Base-by-base conservation (phyloP, 1,284 basidiomycete species). In the Mixia osmundae region DNA sequence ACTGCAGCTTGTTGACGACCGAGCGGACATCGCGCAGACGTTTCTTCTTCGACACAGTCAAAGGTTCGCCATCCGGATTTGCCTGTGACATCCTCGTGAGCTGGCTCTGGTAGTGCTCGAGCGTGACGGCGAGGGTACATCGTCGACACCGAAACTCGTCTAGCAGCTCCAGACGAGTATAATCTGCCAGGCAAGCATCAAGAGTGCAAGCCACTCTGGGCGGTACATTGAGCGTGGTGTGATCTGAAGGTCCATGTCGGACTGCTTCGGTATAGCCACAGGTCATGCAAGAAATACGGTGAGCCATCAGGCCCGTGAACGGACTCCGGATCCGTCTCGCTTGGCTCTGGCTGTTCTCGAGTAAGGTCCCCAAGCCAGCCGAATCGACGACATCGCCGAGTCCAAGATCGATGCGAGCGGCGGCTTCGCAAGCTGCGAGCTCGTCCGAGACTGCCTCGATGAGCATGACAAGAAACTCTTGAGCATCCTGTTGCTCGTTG, bases 221-320 rank as follows among this genome's bases (percentile, higher is more conserved):
- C n/a, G 77, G 78, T 11, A 83, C 57, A 16, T 71, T 64, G 16
- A 85, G 59, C 50, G 76, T 72, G 66, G 76, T 70, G 48, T 71
- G 79, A 52, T 82, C 76, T 42, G 80, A 74, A 1, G 71, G 61
- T 49, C 77, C 78, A 52, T 82, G 76, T 67, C 80, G 74, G 31
- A 83, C 76, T 2, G 78, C 79, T 49, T 82, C 76, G 2, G 76
- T 78, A 50, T 83, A 83, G 16, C 76, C 76, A 50, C 79, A 83
- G 33, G 69, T 63, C 28, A 74, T 62, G 47, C 80, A 83, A 43
- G 74, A 75, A 39, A 78, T 60, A 37, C 77, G 59, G 49, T 82
- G 79, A 4, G 78, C 78, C 3, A 76, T 78, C 43, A 82, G 56
- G 1, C 76, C 76, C 41, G 78, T 74, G 49, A 80, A 83, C 5